phyloP scores from a whole-genome alignment of 2,329 filamentous ascomycete species.

The Clonostachys rhizophaga region DNA sequence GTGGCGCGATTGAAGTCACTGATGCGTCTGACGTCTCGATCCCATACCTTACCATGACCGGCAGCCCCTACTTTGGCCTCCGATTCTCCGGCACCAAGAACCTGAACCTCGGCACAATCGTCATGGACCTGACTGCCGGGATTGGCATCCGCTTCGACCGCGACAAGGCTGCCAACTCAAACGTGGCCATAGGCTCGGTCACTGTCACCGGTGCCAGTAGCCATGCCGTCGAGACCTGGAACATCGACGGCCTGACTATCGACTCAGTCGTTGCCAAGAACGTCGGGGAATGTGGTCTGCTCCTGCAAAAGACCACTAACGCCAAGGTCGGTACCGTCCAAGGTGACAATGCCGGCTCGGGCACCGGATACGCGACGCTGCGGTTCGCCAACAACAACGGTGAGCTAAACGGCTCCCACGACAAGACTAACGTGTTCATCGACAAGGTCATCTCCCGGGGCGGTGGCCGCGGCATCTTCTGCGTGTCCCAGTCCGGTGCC shows the following conservation, averaged over 20 bases:
- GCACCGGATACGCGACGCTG: constrained; percentile 50
- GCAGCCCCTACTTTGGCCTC: constrained; percentile 52
- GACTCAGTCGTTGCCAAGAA: constrained; percentile 46
- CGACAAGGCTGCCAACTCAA: constrained; percentile 43
- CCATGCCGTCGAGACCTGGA: constrained; percentile 56
- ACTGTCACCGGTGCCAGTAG: constrained; percentile 45
- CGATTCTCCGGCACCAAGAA: constrained; percentile 47
- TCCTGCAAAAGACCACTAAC: constrained; percentile 48
- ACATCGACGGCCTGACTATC: constrained; percentile 49
- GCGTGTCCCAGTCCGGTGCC: constrained; percentile 51
- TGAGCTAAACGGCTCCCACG: constrained; percentile 41
- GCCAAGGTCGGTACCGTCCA: constrained; percentile 49
- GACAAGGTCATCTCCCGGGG: constrained; percentile 50
- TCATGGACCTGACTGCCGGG: constrained; percentile 47
- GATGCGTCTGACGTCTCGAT: constrained; percentile 43
- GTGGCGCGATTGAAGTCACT: constrained; percentile 48
- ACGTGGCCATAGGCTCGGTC: constrained; percentile 48
- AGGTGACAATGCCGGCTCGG: constrained; percentile 46
- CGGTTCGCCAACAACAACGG: constrained; percentile 55
- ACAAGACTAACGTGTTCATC: constrained; percentile 39
- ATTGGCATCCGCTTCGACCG: constrained; percentile 54
- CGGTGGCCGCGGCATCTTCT: constrained; percentile 52
- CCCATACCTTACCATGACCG: constrained; percentile 52
- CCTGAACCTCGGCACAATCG: constrained; percentile 45
- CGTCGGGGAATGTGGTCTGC: constrained; percentile 51